A percentile compares a stretch with the other conserved stretches of the same genome.
phyloP scores from a whole-genome alignment of 176 grass and related monocot genomes.

The Cenchrus purpureus region DNA sequence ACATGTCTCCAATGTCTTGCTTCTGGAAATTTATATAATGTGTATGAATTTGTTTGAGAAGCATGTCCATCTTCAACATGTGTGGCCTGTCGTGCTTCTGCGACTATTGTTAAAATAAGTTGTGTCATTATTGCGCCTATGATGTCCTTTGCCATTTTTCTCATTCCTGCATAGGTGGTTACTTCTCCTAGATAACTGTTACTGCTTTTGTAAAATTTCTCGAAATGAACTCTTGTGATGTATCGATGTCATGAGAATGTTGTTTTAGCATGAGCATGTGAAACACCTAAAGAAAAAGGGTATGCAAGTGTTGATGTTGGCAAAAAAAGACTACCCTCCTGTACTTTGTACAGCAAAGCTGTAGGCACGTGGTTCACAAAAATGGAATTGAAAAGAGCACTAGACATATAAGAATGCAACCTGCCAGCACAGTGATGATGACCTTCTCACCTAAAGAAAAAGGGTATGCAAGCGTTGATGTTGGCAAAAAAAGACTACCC shows the following conservation, averaged over 20 bases:
- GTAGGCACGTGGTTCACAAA: not conserved
- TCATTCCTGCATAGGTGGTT: too few relatives aligned
- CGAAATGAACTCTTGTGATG: slow-evolving; percentile 87
- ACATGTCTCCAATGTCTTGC: too few relatives aligned
- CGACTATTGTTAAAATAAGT: too few relatives aligned
- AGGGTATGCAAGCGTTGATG: not conserved
- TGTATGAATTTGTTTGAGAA: too few relatives aligned
- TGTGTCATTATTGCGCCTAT: too few relatives aligned
- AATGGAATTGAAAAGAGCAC: not conserved
- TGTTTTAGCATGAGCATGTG: slow-evolving; percentile 35
- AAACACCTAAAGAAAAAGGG: slow-evolving; percentile 32
- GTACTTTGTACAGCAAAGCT: not conserved
- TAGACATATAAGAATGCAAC: slow-evolving; percentile 43
- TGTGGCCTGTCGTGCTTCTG: too few relatives aligned
- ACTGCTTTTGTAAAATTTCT: slow-evolving; percentile 67
- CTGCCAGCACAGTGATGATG: slow-evolving; percentile 93
- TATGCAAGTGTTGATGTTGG: not conserved
- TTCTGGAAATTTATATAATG: too few relatives aligned
- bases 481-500: not conserved
- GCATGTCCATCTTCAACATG: too few relatives aligned
- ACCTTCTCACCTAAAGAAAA: slow-evolving; percentile 60
- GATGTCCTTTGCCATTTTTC: too few relatives aligned
- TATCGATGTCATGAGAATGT: slow-evolving; percentile 63
- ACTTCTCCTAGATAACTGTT: too few relatives aligned
- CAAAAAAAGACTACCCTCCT: not conserved